A percentile compares a stretch with the other conserved stretches of the same genome.
Conservation (phyloP, 495 filamentous ascomycete genomes). For the Polyplosphaeria fusca region DNA sequence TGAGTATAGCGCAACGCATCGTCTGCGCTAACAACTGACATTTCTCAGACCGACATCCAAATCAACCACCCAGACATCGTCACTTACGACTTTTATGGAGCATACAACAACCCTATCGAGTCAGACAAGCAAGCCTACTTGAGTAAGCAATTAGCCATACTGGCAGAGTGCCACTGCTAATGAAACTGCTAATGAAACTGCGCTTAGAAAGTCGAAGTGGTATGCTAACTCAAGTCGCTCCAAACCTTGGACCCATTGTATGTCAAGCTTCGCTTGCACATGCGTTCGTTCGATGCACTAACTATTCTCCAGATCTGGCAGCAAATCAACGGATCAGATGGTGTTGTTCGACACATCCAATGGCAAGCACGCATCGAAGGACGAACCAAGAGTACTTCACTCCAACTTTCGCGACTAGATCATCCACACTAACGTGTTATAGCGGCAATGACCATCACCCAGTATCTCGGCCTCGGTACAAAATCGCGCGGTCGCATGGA, state of each 20-base stretch:
- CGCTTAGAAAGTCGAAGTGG: constrained; percentile 54
- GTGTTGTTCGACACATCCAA: constrained; percentile 62
- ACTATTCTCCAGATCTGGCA: constrained; percentile 47
- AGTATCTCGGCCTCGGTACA: constrained; percentile 62
- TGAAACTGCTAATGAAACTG: too few species aligned
- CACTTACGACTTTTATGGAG: constrained; percentile 63
- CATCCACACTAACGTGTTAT: too few species aligned
- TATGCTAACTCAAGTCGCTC: constrained; percentile 64
- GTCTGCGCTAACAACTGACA: constrained; percentile 46
- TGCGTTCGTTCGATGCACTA: neutral
- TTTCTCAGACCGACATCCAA: constrained; percentile 64
- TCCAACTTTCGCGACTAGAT: neutral
- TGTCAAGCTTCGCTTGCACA: neutral
- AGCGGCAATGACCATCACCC: constrained; percentile 60
- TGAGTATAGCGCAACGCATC: neutral
- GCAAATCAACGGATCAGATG: constrained; percentile 56
- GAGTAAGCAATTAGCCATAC: constrained; percentile 1
- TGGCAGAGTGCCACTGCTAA: too few species aligned
- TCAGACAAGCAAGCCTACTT: constrained; percentile 48
- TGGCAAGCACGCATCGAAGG: constrained; percentile 62
- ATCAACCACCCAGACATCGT: constrained; percentile 58
- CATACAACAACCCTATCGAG: constrained; percentile 50
- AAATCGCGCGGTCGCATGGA: constrained; percentile 60
- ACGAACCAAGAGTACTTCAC: constrained; percentile 15
- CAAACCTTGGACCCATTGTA: constrained; percentile 59